Base-by-base conservation (phyloP, 2,329 filamentous ascomycete species). In the Chrysoporthe puriensis region DNA sequence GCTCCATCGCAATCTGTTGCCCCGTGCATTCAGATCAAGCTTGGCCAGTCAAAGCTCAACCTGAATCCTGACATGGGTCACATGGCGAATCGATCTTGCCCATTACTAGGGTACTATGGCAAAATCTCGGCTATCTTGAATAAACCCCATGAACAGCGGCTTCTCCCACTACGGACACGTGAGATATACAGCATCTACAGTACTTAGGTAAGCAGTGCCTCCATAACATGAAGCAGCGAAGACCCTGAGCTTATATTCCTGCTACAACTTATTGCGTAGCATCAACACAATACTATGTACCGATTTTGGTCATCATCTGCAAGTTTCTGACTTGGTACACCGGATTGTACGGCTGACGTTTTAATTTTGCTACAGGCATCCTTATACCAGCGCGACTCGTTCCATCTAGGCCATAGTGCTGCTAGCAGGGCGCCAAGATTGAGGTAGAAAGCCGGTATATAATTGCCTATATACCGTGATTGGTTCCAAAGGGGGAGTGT, bases 1-100 rank as follows among this genome's bases (percentile, higher is more conserved):
- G 54, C 54, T 40, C 54, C 54, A 40, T 57, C 34, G 54, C 54
- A 57, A 40, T 40, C 54, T 57, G 54, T 40, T 57, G 34, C 34
- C 34, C 54, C 34, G 54, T 21, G 54, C 32, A 57, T 57, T 14
- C 7, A 26, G 34, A 13, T 21, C 11, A 5, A 18, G 32, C 54
- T 26, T 7, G 8, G 44, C 44, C 44, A 18, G 11, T n/a, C 44
- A 46, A 46, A 9, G 36, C 9, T 40, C 36, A 40, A 40, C 9
- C 36, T 34, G 16, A 54, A 18, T 57, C 54, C n/a, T 40, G 54
- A 21, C 34, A 13, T 54, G 4, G 21, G 18, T 48, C 46, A 9
- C 46, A 48, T 21, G 46, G 46, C 46, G 16, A 18, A 46, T 5
- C 14, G 44, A 48, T 48, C 44, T 21, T 48, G 8, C n/a, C n/a